Base-by-base conservation (phyloP, 345 rosid species). In the Citrus maxima region DNA sequence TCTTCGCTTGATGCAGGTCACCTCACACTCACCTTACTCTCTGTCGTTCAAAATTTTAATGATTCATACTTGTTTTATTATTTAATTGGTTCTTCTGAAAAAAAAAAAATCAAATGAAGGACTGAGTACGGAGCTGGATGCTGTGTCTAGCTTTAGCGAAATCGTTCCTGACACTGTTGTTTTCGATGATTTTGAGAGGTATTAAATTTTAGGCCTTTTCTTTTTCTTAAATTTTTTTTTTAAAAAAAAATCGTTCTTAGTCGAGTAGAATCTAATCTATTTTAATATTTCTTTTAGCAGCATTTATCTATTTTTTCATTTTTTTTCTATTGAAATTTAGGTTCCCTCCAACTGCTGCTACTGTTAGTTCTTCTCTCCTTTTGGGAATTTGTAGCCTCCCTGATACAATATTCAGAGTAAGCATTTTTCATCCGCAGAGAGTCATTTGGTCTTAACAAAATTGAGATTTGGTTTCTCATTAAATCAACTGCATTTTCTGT, bases 331-430 rank as follows among this genome's bases (percentile, higher is more conserved):
- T 80, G 37, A 58, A 22, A 32, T 71, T 28, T 79, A 95, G 97
- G 89, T 96, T 96, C 79, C 97, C 97, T 40, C 97, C 98, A 77
- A 94, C 97, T 74, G 99, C 98, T 54, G 99, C 95, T 64, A 93
- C 99, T 24, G 97, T 93, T 82, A 95, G 98, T 93, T 95, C 99
- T 42, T 89, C 97, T 24, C 93, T 95, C 60, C 91, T 95, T 6
- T 85, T 95, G 82, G 99, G 99, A 25, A 95, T 95, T 61, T 88
- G 93, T 51, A 86, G 98, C 84, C 93, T 95, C 35, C 99, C 98
- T 0, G 97, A 95, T 85, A 95, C 99, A 1, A 85, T 91, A 56
- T 95, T 93, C 78, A 87, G 98, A 59, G 99, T 93, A 80, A 86
- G 80, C 56, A 10, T 75, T 80, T 65, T 12, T 24, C 21, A 54